Evolutionary conservation across 2,329 filamentous ascomycete species (phyloP), one percentile per base, ranked within the genome.

Genomic region (Ceratocystis alfenasii): DNA sequence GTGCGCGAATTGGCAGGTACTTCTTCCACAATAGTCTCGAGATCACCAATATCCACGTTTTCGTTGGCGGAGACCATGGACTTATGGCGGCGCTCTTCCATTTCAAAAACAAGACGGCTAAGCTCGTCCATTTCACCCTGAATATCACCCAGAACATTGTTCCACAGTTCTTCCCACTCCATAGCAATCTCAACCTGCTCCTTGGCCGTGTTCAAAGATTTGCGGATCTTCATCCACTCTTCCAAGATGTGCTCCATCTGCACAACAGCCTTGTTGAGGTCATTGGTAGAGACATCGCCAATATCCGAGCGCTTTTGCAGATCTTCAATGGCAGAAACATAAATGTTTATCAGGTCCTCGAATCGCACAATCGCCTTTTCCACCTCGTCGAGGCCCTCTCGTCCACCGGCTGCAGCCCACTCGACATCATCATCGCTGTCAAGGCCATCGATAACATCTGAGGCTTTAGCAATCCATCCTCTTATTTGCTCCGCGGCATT

Each of bases 101-200:
- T 96, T 75, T 97, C 92, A 72, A 97, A 97, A 36, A 97, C 89
- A 61, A 96, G 78, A 48, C 88, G 82, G 71, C 83, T 85, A 17
- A 95, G 80, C 57, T 87, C 86, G 69, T 94, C 89, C 76, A 85
- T 87, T 76, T 99, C 94, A 69, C 87, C 85, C 64, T 92, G 89
- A 68, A 97, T 96, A 73, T 97, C 93, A 57, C 92, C 93, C 2
- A 99, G 79, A 2, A 97, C 93, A 69, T 83, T 90, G 71, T 90
- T 90, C 93, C 94, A 97, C 45, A 99, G 80, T 76, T 97, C 92
- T 74, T 96, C 92, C 93, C 93, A 99, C 73, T 99, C 94, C 91
- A 97, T 95, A 60, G 94, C 94, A 67, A 96, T 86, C 75, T 97
- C 94, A 20, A 99, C 93, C 73, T 97, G 93, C 61, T 83, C 83